phyloP scores from a whole-genome alignment of 208 protist species.

The Borovskyia barvae region DNA sequence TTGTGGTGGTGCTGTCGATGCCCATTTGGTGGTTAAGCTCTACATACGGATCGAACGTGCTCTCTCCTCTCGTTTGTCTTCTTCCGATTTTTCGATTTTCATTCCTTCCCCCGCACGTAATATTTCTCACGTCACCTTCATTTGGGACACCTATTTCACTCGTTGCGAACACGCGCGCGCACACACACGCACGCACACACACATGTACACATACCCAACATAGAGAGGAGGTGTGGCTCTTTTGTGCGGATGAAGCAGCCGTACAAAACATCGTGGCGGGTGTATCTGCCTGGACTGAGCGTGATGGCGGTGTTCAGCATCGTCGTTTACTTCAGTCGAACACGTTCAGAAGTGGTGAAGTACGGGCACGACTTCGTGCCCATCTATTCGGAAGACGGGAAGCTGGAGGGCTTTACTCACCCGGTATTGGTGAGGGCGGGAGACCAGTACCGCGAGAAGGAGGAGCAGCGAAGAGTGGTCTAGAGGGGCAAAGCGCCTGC shows the following conservation, averaged over 20 bases:
- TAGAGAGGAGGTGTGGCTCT: neutral
- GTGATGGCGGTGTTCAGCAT: slow-evolving; percentile 61
- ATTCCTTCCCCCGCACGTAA: neutral
- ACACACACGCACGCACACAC: neutral
- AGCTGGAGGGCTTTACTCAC: slow-evolving; percentile 87
- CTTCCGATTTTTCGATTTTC: no score
- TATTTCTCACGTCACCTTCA: neutral
- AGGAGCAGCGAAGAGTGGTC: slow-evolving; percentile 30
- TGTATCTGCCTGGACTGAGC: slow-evolving; percentile 78
- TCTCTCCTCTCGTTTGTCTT: no score
- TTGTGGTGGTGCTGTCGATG: no score
- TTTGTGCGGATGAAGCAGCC: slow-evolving; percentile 55
- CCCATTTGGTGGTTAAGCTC: no score
- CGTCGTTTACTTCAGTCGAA: slow-evolving; percentile 71
- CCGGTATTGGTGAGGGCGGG: slow-evolving; percentile 78
- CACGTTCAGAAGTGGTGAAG: slow-evolving; percentile 60
- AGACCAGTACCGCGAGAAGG: slow-evolving; percentile 65
- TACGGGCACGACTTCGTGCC: slow-evolving; percentile 85
- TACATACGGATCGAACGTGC: no score
- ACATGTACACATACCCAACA: no score
- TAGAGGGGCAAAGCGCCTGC: neutral
- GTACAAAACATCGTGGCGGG: slow-evolving; percentile 73
- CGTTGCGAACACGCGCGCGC: neutral
- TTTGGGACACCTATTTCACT: neutral
- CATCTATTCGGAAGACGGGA: slow-evolving; percentile 86